A percentile compares a stretch with the other conserved stretches of the same genome.
Conservation (phyloP, 192 early-diverging fungal species). For the Piromyces sp. region DNA sequence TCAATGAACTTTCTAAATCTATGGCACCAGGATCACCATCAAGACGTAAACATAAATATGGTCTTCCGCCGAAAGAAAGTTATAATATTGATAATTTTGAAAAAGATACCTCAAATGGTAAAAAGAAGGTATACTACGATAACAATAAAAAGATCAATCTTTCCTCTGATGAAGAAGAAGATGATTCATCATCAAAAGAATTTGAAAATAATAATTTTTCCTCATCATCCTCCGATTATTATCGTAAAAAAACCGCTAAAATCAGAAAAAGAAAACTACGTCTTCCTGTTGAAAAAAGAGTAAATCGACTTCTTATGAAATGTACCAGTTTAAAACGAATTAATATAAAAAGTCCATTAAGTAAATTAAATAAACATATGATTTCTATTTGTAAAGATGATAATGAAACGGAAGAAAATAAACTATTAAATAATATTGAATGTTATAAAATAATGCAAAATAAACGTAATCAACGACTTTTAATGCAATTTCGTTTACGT, state of each 20-base stretch:
- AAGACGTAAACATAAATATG: not conserved
- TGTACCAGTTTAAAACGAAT: not conserved
- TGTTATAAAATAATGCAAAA: not conserved
- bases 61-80: not conserved
- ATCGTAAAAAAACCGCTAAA: not conserved
- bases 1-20: not conserved
- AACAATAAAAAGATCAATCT: not conserved
- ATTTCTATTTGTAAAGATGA: not conserved
- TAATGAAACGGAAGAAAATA: not conserved
- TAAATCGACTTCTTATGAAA: not conserved
- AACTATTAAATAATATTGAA: not conserved
- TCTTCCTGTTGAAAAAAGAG: not conserved
- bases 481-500: not conserved
- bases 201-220: not conserved
- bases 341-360: not conserved
- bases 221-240: not conserved
- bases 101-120: not conserved
- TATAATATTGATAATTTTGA: not conserved
- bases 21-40: not conserved
- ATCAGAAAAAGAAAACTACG: not conserved
- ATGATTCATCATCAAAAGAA: not conserved
- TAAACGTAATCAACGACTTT: not conserved
- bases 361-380: not conserved
- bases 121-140: not conserved
- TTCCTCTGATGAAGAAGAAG: not conserved